These are phyloP conservation scores for Xylaria sp. DNA, from an alignment of 2,329 filamentous ascomycete genomes.

Conservation along the genomic window DNA sequence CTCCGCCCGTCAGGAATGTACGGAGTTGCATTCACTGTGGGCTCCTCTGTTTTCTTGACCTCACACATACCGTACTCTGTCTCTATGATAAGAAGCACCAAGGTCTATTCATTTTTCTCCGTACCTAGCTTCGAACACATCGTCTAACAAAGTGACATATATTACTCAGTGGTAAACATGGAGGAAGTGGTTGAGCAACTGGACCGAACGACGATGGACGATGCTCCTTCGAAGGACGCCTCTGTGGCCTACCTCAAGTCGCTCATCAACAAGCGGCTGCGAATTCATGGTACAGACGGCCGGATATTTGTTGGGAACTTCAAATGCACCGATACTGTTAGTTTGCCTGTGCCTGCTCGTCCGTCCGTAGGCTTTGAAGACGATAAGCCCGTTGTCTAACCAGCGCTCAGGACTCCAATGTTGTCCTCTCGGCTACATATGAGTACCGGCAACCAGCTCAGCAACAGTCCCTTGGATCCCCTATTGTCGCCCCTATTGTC, in stretches of 20 bases:
- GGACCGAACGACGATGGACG: constrained; percentile 16
- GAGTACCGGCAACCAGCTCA: constrained; percentile 77
- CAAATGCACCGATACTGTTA: constrained; percentile 89
- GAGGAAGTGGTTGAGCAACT: constrained; percentile 17
- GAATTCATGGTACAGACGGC: constrained; percentile 73
- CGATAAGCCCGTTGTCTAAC: background rate
- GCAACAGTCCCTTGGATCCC: constrained; percentile 31
- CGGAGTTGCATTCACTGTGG: no score
- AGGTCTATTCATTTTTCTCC: background rate
- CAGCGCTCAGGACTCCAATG: constrained; percentile 67
- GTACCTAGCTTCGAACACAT: background rate
- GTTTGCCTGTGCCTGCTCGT: constrained; percentile 2
- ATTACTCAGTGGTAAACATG: constrained; percentile 7
- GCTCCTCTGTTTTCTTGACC: no score
- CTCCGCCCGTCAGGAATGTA: no score
- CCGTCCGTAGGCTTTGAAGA: background rate
- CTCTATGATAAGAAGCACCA: background rate
- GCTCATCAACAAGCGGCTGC: constrained; percentile 72
- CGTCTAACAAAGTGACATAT: background rate
- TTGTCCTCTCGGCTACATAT: constrained; percentile 79
- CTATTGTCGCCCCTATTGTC: constrained; percentile 35
- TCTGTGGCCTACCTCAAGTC: constrained; percentile 54
- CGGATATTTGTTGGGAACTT: constrained; percentile 87
- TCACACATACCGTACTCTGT: no score
- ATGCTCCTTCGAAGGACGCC: constrained; percentile 41